Base-by-base conservation (phyloP, 345 rosid species). In the Eutrema heterophyllum region DNA sequence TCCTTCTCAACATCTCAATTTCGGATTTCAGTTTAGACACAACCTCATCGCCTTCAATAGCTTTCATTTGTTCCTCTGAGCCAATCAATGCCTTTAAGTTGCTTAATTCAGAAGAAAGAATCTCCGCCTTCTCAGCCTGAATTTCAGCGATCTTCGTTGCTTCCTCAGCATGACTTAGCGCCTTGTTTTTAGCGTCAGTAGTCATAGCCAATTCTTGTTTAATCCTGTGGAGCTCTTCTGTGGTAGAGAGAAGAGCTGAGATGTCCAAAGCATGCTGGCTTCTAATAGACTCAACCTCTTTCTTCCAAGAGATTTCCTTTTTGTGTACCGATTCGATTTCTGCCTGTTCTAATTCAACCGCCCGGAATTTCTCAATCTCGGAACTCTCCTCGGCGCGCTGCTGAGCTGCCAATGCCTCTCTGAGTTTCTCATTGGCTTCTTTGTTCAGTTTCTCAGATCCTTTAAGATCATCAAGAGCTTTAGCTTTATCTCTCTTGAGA, bases 131-230 rank as follows among this genome's bases (percentile, higher is more conserved):
- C 75, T 86, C 92, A 2, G 80, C 91, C 67, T 91, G 96, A 67
- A 83, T 84, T 86, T 93, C 98, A 27, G 98, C 97, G 26, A 91
- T 86, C 84, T 87, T 93, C 5, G 97, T 88, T 1, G 96, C 98
- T 73, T 91, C 93, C 72, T 91, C 96, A 2, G 98, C 98, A 76
- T 91, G 94, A 81, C 78, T 83, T 71, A 93, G 64, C 5, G 97
- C 98, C 78, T 93, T 89, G 75, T 89, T 85, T 84, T 93, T 93
- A 5, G 96, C 89, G 53, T 91, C 98, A 29, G 81, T 81, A 43
- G 87, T 84, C 97, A 84, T 86, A 77, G 84, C 85, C 50, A 91
- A 56, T 65, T 93, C 98, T 64, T 89, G 96, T 73, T 86, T 88
- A 71, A 85, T 64, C 79, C 71, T 85, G 24, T 86, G 89, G 56